phyloP scores from a whole-genome alignment of 345 rosid species.

The Hibiscus syriacus region DNA sequence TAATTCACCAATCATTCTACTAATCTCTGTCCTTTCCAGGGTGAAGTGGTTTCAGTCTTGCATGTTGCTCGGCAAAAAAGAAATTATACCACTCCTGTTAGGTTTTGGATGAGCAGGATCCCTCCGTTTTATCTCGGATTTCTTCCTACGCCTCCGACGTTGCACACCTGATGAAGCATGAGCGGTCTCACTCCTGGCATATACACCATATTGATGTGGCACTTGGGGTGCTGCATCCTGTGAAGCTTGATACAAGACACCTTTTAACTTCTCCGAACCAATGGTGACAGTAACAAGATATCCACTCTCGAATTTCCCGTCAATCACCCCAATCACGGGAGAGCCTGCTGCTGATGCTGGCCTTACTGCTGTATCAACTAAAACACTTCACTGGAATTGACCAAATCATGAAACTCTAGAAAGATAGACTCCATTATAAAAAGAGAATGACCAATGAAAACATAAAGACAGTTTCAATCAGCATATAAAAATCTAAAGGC shows the following conservation, averaged over 20 bases:
- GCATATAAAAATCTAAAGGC: not conserved
- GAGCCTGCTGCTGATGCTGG: conserved; percentile 34
- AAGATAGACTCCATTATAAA: not conserved
- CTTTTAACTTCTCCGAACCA: no score
- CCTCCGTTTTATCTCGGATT: conserved; percentile 77
- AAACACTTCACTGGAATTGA: not conserved
- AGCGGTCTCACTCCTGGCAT: conserved; percentile 21
- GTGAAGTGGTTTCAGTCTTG: conserved; percentile 78
- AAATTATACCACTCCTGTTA: conserved; percentile 86
- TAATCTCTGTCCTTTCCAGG: conserved; percentile 97
- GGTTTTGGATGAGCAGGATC: conserved; percentile 97
- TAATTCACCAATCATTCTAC: no score
- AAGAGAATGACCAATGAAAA: not conserved
- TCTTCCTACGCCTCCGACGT: conserved; percentile 86
- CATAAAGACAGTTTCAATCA: not conserved
- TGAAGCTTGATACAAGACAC: no score
- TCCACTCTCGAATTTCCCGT: no score
- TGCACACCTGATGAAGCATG: conserved; percentile 32
- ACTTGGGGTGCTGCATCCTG: conserved; percentile 28
- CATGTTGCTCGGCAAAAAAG: conserved; percentile 95
- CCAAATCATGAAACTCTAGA: no score
- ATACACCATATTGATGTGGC: conserved; percentile 20
- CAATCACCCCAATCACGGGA: no score
- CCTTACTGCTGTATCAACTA: conserved; percentile 18
- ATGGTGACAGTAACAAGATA: no score